Base-by-base conservation (phyloP, 2,329 filamentous ascomycete genomes). In the Grosmannia huntii region DNA sequence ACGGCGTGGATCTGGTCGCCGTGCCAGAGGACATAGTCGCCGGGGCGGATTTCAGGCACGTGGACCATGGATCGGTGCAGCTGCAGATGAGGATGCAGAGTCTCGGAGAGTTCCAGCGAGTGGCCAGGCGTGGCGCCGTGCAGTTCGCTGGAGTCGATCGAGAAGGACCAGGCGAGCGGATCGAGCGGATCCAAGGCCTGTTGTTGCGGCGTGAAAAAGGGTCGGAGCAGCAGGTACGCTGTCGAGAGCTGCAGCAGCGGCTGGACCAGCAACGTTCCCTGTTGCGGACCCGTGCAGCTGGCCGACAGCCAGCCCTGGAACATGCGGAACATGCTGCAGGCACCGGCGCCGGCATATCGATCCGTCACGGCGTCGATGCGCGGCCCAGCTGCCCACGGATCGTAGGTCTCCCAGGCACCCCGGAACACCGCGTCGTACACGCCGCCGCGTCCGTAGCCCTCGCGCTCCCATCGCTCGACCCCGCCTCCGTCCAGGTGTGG, bases 241-340 rank as follows among this genome's bases (percentile, higher is more conserved):
- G 87, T 94, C 0, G 88, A 83, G 57, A 89, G 80, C 62, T 80
- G 79, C 52, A 94, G 72, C 56, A 95, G 75, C 0, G 91, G 91
- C 65, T 91, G 91, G 2, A 96, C 87, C 50, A 89, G 77, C 56
- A 96, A 71, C 0, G 90, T 94, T 0, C 91, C 91, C 72, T 95
- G 85, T 5, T 78, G 77, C 0, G 89, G 87, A 0, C 78, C 83
- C 0, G 83, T 86, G n/a, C 75, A 73, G 59, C 85, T 90, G 78
- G 96, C 85, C 60, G 81, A 82, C 56, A 96, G 71, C 91, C 91
- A 96, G 21, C 90, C 91, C 71, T 96, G 91, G 69, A 89, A 92
- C 78, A 90, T 87, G 46, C 92, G 81, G 71, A 96, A 90, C 75
- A 90, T 89, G 52, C 80, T 86, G 71, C 89, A 95, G 0, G 87